Conservation (phyloP, 352 stramenopile species). For the Peronosclerospora sorghi region DNA sequence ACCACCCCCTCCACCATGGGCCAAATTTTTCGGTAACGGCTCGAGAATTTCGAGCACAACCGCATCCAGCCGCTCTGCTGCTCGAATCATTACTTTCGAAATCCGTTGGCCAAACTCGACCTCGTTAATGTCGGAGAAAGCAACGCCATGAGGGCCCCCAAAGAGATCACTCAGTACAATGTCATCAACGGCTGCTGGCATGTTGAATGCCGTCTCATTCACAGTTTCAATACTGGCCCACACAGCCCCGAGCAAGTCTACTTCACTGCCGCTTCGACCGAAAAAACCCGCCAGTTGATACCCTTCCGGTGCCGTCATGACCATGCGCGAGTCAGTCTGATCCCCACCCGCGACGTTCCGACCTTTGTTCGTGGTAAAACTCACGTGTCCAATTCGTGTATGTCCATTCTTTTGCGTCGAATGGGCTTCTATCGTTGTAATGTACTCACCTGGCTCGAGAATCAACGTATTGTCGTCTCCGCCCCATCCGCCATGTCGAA, state of each 20-base stretch:
- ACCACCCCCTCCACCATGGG: conserved; percentile 31
- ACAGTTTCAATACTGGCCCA: conserved; percentile 18
- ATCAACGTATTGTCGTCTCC: conserved; percentile 1
- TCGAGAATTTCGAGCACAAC: conserved; percentile 22
- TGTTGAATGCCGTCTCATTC: conserved; percentile 5
- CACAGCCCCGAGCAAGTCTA: conserved; percentile 3
- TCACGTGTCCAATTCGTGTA: conserved; percentile 1
- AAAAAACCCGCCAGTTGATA: conserved; percentile 5
- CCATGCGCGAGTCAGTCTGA: not conserved
- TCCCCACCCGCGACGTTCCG: not conserved
- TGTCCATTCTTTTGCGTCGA: not conserved
- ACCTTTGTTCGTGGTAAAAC: conserved; percentile 1
- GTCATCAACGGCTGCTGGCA: conserved; percentile 7
- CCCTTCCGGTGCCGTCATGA: not conserved
- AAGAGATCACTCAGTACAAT: no score
- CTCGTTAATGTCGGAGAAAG: no score
- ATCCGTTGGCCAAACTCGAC: no score
- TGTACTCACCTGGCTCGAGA: conserved; percentile 3
- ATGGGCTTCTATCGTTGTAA: not conserved
- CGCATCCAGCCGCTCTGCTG: conserved; percentile 23
- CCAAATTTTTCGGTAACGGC: conserved; percentile 10
- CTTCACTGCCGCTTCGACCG: conserved; percentile 2
- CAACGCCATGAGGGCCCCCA: no score
- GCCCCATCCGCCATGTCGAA: not conserved
- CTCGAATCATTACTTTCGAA: conserved; percentile 2